Percentiles rank a stretch among this genome's conserved stretches.
Evolutionary conservation across 208 protist species (phyloP).

Genomic region (Eutreptiella sp.): DNA sequence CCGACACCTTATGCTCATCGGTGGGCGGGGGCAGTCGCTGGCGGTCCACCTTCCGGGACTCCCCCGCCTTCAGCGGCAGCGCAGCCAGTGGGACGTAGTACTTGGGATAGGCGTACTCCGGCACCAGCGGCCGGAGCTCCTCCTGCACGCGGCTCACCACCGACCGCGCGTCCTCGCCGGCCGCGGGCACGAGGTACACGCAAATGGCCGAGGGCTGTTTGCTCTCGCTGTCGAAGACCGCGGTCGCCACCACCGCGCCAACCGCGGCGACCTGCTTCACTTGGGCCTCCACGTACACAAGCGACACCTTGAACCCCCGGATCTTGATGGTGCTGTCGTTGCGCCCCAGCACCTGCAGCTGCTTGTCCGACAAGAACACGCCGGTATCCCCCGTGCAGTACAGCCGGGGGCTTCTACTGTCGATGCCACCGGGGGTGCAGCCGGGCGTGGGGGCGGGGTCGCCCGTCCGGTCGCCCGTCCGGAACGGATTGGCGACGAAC

Average conservation of each 20-base stretch:
- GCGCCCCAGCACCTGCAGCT: slow-evolving; percentile 7
- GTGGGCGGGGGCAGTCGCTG: too few relatives aligned
- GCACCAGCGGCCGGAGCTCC: too few relatives aligned
- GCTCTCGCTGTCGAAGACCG: slow-evolving; percentile 5
- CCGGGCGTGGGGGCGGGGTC: not conserved
- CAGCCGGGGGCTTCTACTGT: not conserved
- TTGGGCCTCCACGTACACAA: slow-evolving; percentile 21
- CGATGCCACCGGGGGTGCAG: not conserved
- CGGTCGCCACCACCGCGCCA: not conserved
- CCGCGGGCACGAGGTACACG: not conserved
- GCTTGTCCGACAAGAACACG: slow-evolving; percentile 2
- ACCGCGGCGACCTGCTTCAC: not conserved
- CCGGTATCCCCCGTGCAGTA: slow-evolving; percentile 35
- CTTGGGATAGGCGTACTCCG: too few relatives aligned
- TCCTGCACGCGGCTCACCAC: too few relatives aligned
- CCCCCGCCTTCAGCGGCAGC: too few relatives aligned
- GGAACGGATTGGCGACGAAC: not conserved
- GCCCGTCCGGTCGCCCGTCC: not conserved
- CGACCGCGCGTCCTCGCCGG: too few relatives aligned
- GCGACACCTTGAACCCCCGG: slow-evolving; percentile 32
- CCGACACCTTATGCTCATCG: too few relatives aligned
- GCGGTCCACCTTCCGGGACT: too few relatives aligned
- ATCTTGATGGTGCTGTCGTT: slow-evolving; percentile 35
- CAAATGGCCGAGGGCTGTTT: slow-evolving; percentile 5
- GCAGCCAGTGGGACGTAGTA: too few relatives aligned